Percentiles rank a stretch among this genome's conserved stretches.
Evolutionary conservation across 306 rosid species (phyloP).

Genomic region (Castanopsis chinensis): DNA sequence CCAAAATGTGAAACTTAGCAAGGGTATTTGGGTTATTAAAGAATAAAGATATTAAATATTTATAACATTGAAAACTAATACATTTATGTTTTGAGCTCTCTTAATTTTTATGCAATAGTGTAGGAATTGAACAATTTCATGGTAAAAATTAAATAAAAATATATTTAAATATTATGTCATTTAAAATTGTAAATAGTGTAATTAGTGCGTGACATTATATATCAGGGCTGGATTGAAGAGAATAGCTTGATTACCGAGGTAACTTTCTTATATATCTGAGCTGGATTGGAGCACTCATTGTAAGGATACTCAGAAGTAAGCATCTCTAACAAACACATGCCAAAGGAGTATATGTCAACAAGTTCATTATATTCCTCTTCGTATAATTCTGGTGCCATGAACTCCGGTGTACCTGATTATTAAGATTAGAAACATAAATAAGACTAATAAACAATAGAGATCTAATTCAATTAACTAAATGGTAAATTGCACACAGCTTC

Average conservation of each 20-base stretch:
- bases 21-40: no score
- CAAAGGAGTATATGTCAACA: conserved; percentile 80
- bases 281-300: conserved; percentile 83
- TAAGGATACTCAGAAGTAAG: conserved; percentile 84
- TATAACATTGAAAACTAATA: no score
- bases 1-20: neutral
- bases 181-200: no score
- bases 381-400: conserved; percentile 96
- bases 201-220: conserved; percentile 38
- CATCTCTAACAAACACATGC: conserved; percentile 92
- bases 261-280: conserved; percentile 97
- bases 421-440: neutral
- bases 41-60: no score
- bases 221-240: conserved; percentile 83
- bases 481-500: no score
- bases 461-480: neutral
- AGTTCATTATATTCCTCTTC: conserved; percentile 86
- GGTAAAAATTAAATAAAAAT: no score
- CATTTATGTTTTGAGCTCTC: no score
- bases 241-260: conserved; percentile 44
- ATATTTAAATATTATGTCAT: no score
- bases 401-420: conserved; percentile 79
- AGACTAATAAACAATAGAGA: neutral
- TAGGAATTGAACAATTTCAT: no score
- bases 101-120: no score